Percentiles rank a stretch among this genome's conserved stretches.
Evolutionary conservation across 768 basidiomycete species (phyloP).

Genomic region (Chalciporus pseudorubinellus): DNA sequence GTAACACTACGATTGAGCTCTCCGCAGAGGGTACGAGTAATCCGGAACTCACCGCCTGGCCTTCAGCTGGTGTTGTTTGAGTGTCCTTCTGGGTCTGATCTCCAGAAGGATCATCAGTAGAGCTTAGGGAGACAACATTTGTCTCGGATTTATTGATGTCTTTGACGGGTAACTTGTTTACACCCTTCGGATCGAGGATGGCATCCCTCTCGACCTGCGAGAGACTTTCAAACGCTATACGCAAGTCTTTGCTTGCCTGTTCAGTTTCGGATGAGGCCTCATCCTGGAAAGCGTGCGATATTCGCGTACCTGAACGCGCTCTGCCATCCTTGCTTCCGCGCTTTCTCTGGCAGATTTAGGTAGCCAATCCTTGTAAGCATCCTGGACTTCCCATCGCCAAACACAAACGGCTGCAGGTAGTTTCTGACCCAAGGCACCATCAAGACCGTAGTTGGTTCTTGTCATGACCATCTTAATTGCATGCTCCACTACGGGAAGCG

Average conservation of each 20-base stretch:
- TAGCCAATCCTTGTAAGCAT: slow-evolving; percentile 55
- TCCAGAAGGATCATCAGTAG: slow-evolving; percentile 1
- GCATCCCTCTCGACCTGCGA: slow-evolving; percentile 53
- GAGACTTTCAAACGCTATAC: slow-evolving; percentile 53
- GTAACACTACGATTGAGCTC: neutral
- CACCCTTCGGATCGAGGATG: slow-evolving; percentile 53
- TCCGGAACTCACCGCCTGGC: slow-evolving; percentile 35
- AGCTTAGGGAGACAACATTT: slow-evolving; percentile 1
- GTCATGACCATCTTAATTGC: slow-evolving; percentile 61
- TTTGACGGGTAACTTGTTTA: slow-evolving; percentile 33
- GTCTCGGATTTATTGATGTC: slow-evolving; percentile 28
- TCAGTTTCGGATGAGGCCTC: slow-evolving; percentile 1
- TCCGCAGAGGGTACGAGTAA: too few species aligned
- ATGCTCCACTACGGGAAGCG: slow-evolving; percentile 52
- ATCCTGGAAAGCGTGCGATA: neutral
- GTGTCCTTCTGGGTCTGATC: slow-evolving; percentile 30
- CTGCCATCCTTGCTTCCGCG: slow-evolving; percentile 55
- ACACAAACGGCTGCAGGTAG: slow-evolving; percentile 62
- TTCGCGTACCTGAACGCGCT: slow-evolving; percentile 59
- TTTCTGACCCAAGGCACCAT: slow-evolving; percentile 47
- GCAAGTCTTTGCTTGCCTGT: slow-evolving; percentile 61
- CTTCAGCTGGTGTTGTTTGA: slow-evolving; percentile 37
- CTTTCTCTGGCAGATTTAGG: slow-evolving; percentile 65
- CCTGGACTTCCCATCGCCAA: slow-evolving; percentile 87
- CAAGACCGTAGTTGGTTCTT: slow-evolving; percentile 81